Conservation (phyloP, 148 eudicot genomes). For the Heliosperma pusillum region DNA sequence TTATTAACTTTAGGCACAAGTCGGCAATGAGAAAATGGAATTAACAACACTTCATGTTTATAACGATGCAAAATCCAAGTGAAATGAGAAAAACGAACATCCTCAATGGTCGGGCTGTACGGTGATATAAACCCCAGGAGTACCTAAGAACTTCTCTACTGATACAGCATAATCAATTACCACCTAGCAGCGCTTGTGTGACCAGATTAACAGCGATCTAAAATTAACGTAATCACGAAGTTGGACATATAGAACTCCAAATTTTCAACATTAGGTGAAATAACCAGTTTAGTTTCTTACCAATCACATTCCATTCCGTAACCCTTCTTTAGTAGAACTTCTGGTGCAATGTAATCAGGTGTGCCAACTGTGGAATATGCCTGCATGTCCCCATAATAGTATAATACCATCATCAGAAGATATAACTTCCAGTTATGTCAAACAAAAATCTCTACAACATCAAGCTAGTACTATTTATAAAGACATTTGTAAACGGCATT, state of each 20-base stretch:
- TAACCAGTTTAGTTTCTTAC: slow-evolving; percentile 41
- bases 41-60: background rate
- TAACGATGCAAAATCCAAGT: background rate
- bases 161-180: background rate
- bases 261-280: background rate
- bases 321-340: slow-evolving; percentile 89
- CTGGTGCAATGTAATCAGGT: slow-evolving; percentile 98
- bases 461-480: slow-evolving; percentile 5
- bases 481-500: background rate
- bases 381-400: slow-evolving; percentile 37
- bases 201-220: background rate
- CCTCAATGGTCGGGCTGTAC: background rate
- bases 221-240: background rate
- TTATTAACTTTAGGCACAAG: background rate
- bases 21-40: background rate
- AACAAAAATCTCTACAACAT: background rate
- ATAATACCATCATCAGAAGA: slow-evolving; percentile 22
- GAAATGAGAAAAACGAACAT: background rate
- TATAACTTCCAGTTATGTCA: background rate
- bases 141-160: background rate
- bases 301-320: slow-evolving; percentile 95
- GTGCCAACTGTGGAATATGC: slow-evolving; percentile 98
- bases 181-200: background rate
- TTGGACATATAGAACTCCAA: background rate
- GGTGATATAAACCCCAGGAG: background rate